Evolutionary conservation across 164 flowering plant genomes (phyloP).

Genomic region (Pachysandra terminalis): DNA sequence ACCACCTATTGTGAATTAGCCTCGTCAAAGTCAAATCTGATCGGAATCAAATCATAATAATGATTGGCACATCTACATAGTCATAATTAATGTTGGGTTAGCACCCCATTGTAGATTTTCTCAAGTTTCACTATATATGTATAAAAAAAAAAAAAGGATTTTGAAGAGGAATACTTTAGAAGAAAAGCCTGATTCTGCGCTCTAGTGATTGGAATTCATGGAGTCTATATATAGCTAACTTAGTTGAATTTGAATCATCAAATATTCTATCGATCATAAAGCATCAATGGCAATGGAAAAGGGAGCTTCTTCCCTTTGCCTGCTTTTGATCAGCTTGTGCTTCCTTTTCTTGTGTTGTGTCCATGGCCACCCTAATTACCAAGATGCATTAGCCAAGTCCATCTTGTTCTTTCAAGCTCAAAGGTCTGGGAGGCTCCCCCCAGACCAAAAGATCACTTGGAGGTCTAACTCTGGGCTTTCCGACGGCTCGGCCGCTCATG

Average conservation of each 20-base stretch:
- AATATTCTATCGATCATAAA: not conserved
- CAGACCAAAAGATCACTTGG: not conserved
- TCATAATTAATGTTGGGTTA: too few relatives aligned
- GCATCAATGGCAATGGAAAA: constrained; percentile 11
- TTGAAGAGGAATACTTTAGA: too few relatives aligned
- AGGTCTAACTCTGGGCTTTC: constrained; percentile 14
- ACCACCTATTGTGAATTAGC: not conserved
- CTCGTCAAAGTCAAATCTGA: not conserved
- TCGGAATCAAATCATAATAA: too few relatives aligned
- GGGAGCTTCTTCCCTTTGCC: constrained; percentile 11
- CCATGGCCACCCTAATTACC: constrained; percentile 1
- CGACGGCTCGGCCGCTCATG: constrained; percentile 51
- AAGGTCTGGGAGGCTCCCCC: not conserved
- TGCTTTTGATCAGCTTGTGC: constrained; percentile 2
- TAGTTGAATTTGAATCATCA: not conserved
- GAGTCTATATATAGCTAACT: not conserved
- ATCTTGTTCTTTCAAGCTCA: not conserved
- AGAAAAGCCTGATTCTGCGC: constrained; percentile 23
- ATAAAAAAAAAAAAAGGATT: too few relatives aligned
- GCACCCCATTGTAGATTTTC: too few relatives aligned
- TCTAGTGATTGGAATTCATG: constrained; percentile 2
- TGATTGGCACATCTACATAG: too few relatives aligned
- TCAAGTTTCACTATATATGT: too few relatives aligned
- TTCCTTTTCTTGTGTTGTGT: constrained; percentile 7
- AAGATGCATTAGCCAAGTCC: not conserved